These are phyloP conservation scores for Cenchrus fungigraminus DNA, from an alignment of 176 grass and related monocot species.

Conservation along the genomic window DNA sequence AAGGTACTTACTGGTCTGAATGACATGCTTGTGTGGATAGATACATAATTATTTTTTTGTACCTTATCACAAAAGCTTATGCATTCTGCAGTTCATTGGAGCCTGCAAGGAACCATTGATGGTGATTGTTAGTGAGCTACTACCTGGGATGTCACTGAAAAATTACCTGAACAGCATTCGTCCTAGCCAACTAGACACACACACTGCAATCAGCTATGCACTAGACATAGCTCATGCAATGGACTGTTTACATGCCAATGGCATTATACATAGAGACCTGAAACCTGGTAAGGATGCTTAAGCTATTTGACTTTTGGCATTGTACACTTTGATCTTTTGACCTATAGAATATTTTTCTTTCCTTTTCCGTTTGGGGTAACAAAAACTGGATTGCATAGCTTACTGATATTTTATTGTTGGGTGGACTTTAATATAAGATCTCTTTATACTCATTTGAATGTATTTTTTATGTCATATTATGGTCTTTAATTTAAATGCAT, in stretches of 20 bases:
- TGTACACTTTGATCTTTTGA: neutral
- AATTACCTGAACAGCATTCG: constrained; percentile 85
- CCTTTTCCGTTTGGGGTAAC: neutral
- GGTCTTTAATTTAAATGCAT: neutral
- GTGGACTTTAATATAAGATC: constrained; percentile 4
- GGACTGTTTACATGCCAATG: constrained; percentile 96
- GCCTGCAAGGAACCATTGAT: constrained; percentile 98
- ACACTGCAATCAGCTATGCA: constrained; percentile 71
- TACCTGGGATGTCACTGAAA: constrained; percentile 87
- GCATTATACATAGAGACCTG: constrained; percentile 97
- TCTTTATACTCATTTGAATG: neutral
- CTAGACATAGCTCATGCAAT: constrained; percentile 93
- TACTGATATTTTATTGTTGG: neutral
- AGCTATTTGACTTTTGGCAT: neutral
- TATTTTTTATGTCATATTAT: constrained; percentile 21
- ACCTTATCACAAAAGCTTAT: neutral
- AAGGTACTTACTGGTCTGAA: constrained; percentile 60
- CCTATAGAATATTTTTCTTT: neutral
- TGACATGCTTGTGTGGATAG: neutral
- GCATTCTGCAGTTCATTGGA: constrained; percentile 75
- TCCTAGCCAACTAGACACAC: constrained; percentile 71
- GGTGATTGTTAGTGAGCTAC: constrained; percentile 93
- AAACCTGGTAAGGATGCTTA: constrained; percentile 75
- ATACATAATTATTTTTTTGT: neutral
- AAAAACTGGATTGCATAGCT: neutral